Percentiles rank a stretch among this genome's conserved stretches.
Evolutionary conservation across 1,284 basidiomycete genomes (phyloP).

Genomic region (Apiotrichum mycotoxinovorans): DNA sequence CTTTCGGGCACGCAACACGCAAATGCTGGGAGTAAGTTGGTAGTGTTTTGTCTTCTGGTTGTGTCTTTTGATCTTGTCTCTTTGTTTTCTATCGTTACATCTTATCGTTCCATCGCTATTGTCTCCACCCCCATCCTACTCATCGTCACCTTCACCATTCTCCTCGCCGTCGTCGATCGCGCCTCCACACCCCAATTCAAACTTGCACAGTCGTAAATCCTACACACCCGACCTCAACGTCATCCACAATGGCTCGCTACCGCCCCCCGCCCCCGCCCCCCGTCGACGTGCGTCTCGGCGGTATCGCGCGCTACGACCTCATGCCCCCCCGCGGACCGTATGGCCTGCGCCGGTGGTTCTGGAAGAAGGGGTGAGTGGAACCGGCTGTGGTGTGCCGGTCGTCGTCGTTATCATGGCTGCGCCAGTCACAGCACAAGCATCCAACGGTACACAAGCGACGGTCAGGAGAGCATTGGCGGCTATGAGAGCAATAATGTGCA

Average conservation of each 20-base stretch:
- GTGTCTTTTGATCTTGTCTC: background rate
- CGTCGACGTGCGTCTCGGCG: conserved; percentile 14
- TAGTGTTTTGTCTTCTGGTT: background rate
- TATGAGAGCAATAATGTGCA: too few species aligned
- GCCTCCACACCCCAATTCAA: too few species aligned
- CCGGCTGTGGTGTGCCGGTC: background rate
- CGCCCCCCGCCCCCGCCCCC: conserved; percentile 24
- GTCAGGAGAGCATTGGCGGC: too few species aligned
- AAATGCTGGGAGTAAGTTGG: background rate
- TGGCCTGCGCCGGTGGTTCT: conserved; percentile 28
- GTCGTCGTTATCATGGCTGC: too few species aligned
- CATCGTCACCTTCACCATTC: too few species aligned
- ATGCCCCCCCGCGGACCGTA: conserved; percentile 14
- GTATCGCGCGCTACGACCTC: conserved; percentile 17
- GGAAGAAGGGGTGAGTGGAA: conserved; percentile 28
- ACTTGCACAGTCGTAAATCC: background rate
- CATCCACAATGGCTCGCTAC: conserved; percentile 25
- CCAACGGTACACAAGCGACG: too few species aligned
- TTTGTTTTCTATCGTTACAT: too few species aligned
- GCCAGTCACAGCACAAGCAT: too few species aligned
- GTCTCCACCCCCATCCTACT: too few species aligned
- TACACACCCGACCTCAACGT: background rate
- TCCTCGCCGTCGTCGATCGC: too few species aligned
- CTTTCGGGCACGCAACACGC: background rate
- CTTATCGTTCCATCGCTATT: too few species aligned